These are phyloP conservation scores for Talaromyces adpressus DNA, from an alignment of 495 filamentous ascomycete species.

Conservation along the genomic window DNA sequence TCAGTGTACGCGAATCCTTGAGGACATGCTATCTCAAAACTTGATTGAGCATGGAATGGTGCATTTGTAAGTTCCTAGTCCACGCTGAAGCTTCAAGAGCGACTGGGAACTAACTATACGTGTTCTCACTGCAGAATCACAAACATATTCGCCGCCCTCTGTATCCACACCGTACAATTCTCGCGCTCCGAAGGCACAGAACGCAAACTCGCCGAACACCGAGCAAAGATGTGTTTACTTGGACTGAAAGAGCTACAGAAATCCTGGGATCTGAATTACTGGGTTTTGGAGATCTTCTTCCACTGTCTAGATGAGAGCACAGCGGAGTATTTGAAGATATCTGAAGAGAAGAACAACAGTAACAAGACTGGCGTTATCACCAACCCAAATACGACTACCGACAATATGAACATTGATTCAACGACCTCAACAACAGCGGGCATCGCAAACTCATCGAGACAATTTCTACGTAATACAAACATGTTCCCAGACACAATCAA, in stretches of 20 bases:
- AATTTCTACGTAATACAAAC: constrained; percentile 15
- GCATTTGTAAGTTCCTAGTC: constrained; percentile 27
- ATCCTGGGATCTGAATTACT: constrained; percentile 41
- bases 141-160: constrained; percentile 39
- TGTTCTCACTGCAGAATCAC: constrained; percentile 26
- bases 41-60: constrained; percentile 36
- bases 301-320: constrained; percentile 38
- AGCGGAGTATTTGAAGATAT: constrained; percentile 29
- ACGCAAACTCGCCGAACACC: constrained; percentile 38
- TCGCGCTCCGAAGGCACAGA: constrained; percentile 29
- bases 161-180: constrained; percentile 40
- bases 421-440: background rate
- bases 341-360: constrained; percentile 4
- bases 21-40: constrained; percentile 40
- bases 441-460: constrained; percentile 6
- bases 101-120: background rate
- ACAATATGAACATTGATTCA: background rate
- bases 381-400: background rate
- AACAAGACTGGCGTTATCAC: constrained; percentile 10
- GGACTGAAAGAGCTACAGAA: constrained; percentile 41
- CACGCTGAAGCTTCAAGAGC: too few species aligned
- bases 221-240: constrained; percentile 38
- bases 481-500: background rate
- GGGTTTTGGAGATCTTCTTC: constrained; percentile 40
- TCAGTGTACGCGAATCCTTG: constrained; percentile 34